Conservation (phyloP, 805 yeast genomes). For the Yarrowia divulgata region DNA sequence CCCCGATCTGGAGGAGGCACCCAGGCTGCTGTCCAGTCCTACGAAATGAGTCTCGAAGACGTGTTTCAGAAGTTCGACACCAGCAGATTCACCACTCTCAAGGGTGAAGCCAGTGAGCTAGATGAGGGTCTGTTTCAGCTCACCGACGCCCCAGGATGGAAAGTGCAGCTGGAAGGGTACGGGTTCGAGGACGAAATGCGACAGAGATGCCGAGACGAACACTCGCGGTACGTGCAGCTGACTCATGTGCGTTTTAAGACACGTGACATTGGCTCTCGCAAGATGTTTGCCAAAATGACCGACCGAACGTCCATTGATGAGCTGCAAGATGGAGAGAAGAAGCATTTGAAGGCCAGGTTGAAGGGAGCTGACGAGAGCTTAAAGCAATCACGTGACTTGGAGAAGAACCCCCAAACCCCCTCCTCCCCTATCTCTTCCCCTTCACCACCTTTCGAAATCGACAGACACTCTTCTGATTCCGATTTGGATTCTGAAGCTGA, state of each 20-base stretch:
- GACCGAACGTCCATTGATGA: neutral
- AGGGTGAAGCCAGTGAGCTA: neutral
- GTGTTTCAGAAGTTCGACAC: neutral
- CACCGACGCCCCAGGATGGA: slow-evolving; percentile 5
- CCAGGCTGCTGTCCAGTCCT: neutral
- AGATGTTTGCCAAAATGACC: neutral
- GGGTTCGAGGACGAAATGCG: neutral
- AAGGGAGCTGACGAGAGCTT: neutral
- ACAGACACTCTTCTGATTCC: too few relatives aligned
- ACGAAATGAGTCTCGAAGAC: neutral
- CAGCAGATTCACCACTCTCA: neutral
- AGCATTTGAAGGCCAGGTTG: neutral
- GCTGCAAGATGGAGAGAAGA: neutral
- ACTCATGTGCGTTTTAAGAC: neutral
- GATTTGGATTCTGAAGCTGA: neutral
- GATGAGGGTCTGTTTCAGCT: neutral
- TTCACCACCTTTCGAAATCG: too few relatives aligned
- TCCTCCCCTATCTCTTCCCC: too few relatives aligned
- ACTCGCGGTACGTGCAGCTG: neutral
- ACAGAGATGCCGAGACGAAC: neutral
- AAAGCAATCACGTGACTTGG: too few relatives aligned
- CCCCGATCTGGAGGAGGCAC: neutral
- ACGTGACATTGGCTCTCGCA: neutral
- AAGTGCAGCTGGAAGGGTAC: neutral
- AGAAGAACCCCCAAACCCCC: too few relatives aligned